Evolutionary conservation across 768 basidiomycete species (phyloP).

Genomic region (Leccinum uliginosum): DNA sequence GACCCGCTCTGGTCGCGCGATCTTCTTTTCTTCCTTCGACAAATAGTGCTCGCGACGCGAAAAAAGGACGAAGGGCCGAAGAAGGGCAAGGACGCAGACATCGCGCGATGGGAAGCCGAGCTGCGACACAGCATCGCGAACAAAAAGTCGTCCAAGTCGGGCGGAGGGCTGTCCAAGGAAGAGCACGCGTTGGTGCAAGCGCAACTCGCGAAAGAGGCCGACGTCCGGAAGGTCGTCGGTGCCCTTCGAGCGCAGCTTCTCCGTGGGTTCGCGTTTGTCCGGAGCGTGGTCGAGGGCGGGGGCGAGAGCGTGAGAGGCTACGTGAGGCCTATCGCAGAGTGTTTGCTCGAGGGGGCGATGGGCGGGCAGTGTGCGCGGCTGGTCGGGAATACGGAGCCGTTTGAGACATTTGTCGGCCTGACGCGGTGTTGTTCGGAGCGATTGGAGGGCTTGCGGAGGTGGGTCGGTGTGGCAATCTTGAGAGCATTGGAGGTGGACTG

Average conservation of each 20-base stretch:
- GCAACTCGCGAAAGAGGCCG: conserved; percentile 78
- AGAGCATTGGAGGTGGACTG: conserved; percentile 61
- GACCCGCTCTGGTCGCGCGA: neutral
- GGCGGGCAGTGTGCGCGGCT: conserved; percentile 50
- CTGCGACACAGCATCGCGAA: conserved; percentile 78
- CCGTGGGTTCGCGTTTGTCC: conserved; percentile 68
- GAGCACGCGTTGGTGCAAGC: conserved; percentile 80
- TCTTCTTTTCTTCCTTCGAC: neutral
- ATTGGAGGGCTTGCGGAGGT: conserved; percentile 59
- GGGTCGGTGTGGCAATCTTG: conserved; percentile 82
- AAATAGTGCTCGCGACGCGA: conserved; percentile 57
- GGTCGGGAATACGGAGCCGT: conserved; percentile 46
- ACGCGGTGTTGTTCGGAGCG: conserved; percentile 70
- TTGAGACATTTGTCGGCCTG: conserved; percentile 73
- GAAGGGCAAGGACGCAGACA: conserved; percentile 86
- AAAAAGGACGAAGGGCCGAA: conserved; percentile 46
- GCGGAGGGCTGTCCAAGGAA: conserved; percentile 64
- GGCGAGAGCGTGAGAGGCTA: conserved; percentile 50
- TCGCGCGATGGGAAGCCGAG: conserved; percentile 94
- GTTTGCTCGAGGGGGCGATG: conserved; percentile 66
- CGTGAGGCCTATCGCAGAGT: conserved; percentile 51
- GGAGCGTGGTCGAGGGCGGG: conserved; percentile 44
- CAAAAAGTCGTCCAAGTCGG: conserved; percentile 51
- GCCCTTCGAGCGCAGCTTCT: conserved; percentile 49
- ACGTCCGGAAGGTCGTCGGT: conserved; percentile 57